Conservation (phyloP, 139 green algal species). For the Chlorella sp. region DNA sequence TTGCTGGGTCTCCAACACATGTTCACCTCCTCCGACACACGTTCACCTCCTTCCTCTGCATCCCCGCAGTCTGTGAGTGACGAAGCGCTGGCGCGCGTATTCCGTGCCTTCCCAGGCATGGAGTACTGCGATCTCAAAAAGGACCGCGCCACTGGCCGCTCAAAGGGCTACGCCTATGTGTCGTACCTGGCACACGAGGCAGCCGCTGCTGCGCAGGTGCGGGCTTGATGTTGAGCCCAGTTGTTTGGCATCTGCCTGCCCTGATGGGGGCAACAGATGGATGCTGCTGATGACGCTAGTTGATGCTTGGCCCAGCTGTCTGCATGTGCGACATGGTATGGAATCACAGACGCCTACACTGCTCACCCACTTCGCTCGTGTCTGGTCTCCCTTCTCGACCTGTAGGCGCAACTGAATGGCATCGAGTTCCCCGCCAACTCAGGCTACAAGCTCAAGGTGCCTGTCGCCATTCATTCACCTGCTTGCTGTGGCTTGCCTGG, state of each 20-base stretch:
- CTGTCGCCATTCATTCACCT: not conserved
- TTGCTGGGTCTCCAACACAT: too few species aligned
- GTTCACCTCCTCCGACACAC: not conserved
- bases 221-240: too few species aligned
- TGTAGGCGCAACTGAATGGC: conserved; percentile 76
- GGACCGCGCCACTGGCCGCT: conserved; percentile 68
- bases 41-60: not conserved
- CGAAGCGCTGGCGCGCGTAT: conserved; percentile 78
- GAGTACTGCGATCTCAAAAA: conserved; percentile 93
- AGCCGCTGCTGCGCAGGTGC: conserved; percentile 69
- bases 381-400: too few species aligned
- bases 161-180: conserved; percentile 90
- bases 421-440: conserved; percentile 84
- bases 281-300: too few species aligned
- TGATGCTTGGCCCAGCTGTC: too few species aligned
- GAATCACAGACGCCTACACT: too few species aligned
- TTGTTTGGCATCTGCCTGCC: too few species aligned
- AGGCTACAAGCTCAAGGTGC: conserved; percentile 84
- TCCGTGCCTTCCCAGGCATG: conserved; percentile 83
- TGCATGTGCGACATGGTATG: too few species aligned
- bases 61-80: conserved; percentile 80
- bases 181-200: conserved; percentile 83
- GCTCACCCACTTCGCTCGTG: too few species aligned
- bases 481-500: too few species aligned
- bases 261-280: too few species aligned